Evolutionary conservation across 2,329 filamentous ascomycete species (phyloP).

Genomic region (Knoxdaviesia capensis): DNA sequence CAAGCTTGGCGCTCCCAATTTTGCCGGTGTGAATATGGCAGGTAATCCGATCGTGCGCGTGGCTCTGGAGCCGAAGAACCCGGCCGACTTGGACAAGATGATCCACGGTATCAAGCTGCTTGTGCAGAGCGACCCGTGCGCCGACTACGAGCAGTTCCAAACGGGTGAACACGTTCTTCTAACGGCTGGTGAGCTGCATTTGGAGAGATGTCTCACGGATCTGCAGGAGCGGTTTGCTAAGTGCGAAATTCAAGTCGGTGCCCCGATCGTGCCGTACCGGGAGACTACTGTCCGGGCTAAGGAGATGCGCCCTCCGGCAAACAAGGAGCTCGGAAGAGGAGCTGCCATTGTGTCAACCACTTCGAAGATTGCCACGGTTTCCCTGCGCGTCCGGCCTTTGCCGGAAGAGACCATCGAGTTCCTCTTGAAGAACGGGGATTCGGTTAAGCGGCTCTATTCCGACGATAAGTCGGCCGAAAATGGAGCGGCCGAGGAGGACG

Average conservation of each 20-base stretch:
- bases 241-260: slow-evolving; percentile 86
- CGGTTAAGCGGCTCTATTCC: slow-evolving; percentile 61
- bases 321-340: slow-evolving; percentile 72
- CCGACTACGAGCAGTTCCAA: slow-evolving; percentile 80
- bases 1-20: slow-evolving; percentile 68
- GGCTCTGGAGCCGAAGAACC: slow-evolving; percentile 81
- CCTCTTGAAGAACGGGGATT: slow-evolving; percentile 55
- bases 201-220: slow-evolving; percentile 87
- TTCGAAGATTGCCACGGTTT: slow-evolving; percentile 69
- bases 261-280: slow-evolving; percentile 85
- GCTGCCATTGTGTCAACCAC: slow-evolving; percentile 55
- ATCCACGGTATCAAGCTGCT: slow-evolving; percentile 69
- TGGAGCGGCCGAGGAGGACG: slow-evolving; percentile 13
- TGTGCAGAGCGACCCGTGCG: slow-evolving; percentile 88
- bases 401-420: slow-evolving; percentile 68
- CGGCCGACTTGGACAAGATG: slow-evolving; percentile 85
- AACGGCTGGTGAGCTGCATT: slow-evolving; percentile 82
- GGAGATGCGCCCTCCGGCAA: slow-evolving; percentile 79
- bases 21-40: slow-evolving; percentile 64
- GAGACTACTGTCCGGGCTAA: slow-evolving; percentile 76
- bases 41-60: slow-evolving; percentile 89
- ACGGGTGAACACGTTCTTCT: slow-evolving; percentile 90
- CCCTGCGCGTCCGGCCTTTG: slow-evolving; percentile 58
- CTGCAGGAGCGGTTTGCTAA: slow-evolving; percentile 78
- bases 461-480: slow-evolving; percentile 33